Evolutionary conservation across 495 filamentous ascomycete species (phyloP), one percentile per base, ranked within the genome.

Genomic region (Cercophora scortea): DNA sequence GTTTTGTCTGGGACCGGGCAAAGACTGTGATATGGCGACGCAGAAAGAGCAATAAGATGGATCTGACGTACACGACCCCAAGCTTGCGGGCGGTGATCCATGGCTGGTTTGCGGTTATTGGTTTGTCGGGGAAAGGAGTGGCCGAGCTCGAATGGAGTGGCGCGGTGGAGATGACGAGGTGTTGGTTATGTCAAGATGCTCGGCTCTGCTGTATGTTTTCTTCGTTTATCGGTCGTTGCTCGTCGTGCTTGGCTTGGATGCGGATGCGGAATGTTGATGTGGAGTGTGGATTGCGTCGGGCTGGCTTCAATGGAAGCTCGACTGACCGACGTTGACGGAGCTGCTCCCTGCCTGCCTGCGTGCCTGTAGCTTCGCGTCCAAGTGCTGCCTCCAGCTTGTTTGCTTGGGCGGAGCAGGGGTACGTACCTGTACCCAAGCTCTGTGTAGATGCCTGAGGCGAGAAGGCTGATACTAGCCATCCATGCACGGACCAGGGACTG

Each of bases 41-140:
- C n/a, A n/a, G n/a, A n/a, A n/a, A n/a, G 9, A 4, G 17, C 43
- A 33, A 45, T 18, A 45, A 18, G 19, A 32, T 4, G 17, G 36
- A 11, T 36, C 13, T 2, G 69, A 62, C 65, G 58, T 89, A 96
- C 93, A 73, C 92, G 87, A 66, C 92, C 92, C 92, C 92, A 97
- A 61, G 84, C 85, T 83, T 95, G 88, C 53, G 92, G 92, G 66
- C 89, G 81, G 73, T 97, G 92, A 70, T 96, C 91, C 92, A 97
- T 97, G 48, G 44, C 19, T 51, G 52, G 38, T 55, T 55, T 45
- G 19, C 6, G 41, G 10, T 15, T 41, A 10, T 32, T 42, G 36
- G 17, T 12, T 5, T 16, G 15, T 11, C 25, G 25, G 2, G 25
- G 25, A 5, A 25, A 5, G 25, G 39, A 42, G n/a, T n/a, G n/a